Conservation (phyloP, 148 eudicot genomes). For the Nepenthes mirabilis region DNA sequence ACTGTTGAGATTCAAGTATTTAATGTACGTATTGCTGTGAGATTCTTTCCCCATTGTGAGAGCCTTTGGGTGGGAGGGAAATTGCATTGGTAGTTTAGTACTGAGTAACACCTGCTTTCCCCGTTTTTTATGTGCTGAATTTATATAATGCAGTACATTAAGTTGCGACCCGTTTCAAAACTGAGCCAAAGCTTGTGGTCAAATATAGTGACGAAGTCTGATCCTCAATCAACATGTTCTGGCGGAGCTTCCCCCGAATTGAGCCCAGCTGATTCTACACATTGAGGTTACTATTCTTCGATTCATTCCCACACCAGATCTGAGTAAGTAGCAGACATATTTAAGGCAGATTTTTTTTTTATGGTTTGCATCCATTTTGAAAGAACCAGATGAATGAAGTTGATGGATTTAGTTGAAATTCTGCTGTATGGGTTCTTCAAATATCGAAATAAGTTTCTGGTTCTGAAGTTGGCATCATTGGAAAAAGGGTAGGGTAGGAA, state of each 20-base stretch:
- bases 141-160: slow-evolving; percentile 29
- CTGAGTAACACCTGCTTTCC: too few species aligned
- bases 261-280: slow-evolving; percentile 20
- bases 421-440: slow-evolving; percentile 11
- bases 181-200: slow-evolving; percentile 25
- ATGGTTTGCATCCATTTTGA: slow-evolving; percentile 3
- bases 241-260: slow-evolving; percentile 24
- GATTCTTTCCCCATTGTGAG: too few species aligned
- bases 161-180: slow-evolving; percentile 31
- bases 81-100: too few species aligned
- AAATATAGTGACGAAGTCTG: slow-evolving; percentile 22
- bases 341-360: background rate
- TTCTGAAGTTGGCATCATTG: slow-evolving; percentile 14
- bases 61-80: too few species aligned
- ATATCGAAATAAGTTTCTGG: slow-evolving; percentile 24
- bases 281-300: slow-evolving; percentile 20
- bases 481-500: slow-evolving; percentile 15
- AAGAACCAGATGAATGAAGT: slow-evolving; percentile 6
- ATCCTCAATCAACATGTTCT: slow-evolving; percentile 20
- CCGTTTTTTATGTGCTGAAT: background rate
- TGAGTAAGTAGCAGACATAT: slow-evolving; percentile 5
- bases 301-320: slow-evolving; percentile 8
- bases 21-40: too few species aligned
- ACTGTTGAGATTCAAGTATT: too few species aligned
- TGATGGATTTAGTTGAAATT: slow-evolving; percentile 1